Evolutionary conservation across 2,329 filamentous ascomycete genomes (phyloP).

Genomic region (Remersonia thermophila): DNA sequence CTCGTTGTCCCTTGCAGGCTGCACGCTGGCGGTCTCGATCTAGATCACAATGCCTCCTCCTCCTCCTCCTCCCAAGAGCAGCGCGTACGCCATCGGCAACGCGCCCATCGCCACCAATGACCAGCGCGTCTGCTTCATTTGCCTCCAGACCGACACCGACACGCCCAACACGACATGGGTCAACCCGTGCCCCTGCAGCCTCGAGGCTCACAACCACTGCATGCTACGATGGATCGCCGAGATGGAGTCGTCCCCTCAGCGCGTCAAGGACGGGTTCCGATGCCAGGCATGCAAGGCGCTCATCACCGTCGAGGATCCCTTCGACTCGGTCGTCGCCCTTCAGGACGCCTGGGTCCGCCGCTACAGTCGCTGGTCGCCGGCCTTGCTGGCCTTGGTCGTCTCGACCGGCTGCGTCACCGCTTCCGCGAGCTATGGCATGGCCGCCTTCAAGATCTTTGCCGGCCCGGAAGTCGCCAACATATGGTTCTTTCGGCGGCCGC

Average conservation of each 20-base stretch:
- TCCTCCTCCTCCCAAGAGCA: too few species aligned
- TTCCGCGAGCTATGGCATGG: conserved; percentile 40
- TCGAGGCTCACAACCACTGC: conserved; percentile 83
- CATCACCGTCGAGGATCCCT: conserved; percentile 64
- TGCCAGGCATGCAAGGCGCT: conserved; percentile 85
- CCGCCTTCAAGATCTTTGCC: conserved; percentile 39
- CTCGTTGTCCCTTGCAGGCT: too few species aligned
- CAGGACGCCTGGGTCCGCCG: conserved; percentile 45
- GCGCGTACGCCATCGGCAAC: conserved; percentile 1
- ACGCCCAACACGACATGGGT: conserved; percentile 52
- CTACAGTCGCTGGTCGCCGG: conserved; percentile 43
- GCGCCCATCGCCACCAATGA: conserved; percentile 11
- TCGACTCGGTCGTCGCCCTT: conserved; percentile 57
- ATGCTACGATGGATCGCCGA: conserved; percentile 90
- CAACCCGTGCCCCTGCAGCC: conserved; percentile 77
- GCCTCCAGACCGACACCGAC: conserved; percentile 44
- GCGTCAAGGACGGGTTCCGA: conserved; percentile 49
- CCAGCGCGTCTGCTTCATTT: conserved; percentile 44
- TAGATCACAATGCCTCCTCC: too few species aligned
- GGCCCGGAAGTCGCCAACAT: conserved; percentile 32
- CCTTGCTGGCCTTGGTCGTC: conserved; percentile 49
- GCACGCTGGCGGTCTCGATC: too few species aligned
- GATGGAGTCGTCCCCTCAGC: conserved; percentile 48
- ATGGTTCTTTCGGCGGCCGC: conserved; percentile 24
- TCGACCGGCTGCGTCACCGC: conserved; percentile 38